phyloP scores from a whole-genome alignment of 2,329 filamentous ascomycete genomes.

The Colletotrichum abscissum region DNA sequence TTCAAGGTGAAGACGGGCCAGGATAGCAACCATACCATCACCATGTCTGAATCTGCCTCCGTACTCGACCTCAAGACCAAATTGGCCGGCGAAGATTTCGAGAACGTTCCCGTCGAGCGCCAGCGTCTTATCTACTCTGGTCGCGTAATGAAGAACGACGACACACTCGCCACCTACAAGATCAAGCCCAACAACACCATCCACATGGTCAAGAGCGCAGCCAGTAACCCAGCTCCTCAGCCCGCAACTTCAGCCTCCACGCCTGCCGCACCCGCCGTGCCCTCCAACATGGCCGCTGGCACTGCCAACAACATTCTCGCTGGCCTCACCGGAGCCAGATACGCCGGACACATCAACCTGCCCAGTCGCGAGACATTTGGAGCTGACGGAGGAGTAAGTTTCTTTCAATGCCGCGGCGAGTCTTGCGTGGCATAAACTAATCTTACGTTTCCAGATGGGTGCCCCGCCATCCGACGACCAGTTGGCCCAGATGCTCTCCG shows the following conservation, averaged over 20 bases:
- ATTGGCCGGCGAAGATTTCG: constrained; percentile 82
- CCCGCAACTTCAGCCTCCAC: constrained; percentile 53
- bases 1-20: constrained; percentile 99
- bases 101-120: constrained; percentile 86
- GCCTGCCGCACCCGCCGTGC: constrained; percentile 69
- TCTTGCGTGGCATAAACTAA: constrained; percentile 37
- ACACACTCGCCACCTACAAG: constrained; percentile 87
- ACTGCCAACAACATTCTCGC: constrained; percentile 90
- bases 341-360: constrained; percentile 90
- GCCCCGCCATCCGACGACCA: constrained; percentile 84
- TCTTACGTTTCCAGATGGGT: constrained; percentile 75
- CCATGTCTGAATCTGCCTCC: constrained; percentile 79
- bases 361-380: constrained; percentile 92
- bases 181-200: constrained; percentile 96
- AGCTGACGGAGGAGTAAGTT: constrained; percentile 89
- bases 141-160: constrained; percentile 94
- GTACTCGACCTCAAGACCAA: constrained; percentile 91
- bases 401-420: not conserved
- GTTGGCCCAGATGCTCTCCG: constrained; percentile 85
- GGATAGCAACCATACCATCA: constrained; percentile 86
- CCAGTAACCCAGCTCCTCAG: constrained; percentile 76
- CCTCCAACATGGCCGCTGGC: constrained; percentile 83
- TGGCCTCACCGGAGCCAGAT: constrained; percentile 90
- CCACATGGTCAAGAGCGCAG: constrained; percentile 95
- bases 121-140: constrained; percentile 98